A percentile compares a stretch with the other conserved stretches of the same genome.
phyloP scores from a whole-genome alignment of 345 rosid species.

The Eucalyptus erythrocorys region DNA sequence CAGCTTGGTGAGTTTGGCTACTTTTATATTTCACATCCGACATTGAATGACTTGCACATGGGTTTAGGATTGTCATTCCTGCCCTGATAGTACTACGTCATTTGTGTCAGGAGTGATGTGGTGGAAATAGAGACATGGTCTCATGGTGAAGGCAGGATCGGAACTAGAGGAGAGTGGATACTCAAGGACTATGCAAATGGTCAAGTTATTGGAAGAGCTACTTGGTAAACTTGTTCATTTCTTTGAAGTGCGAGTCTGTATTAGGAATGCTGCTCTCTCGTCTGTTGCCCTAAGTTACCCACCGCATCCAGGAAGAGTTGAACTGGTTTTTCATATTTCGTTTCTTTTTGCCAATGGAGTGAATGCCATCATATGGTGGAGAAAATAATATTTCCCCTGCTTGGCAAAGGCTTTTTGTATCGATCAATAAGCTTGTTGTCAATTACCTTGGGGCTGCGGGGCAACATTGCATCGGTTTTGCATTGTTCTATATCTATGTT shows the following conservation, averaged over 20 bases:
- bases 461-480: background rate
- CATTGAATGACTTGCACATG: background rate
- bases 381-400: background rate
- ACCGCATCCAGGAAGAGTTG: background rate
- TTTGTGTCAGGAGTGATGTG: slow-evolving; percentile 70
- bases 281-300: background rate
- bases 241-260: background rate
- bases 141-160: slow-evolving; percentile 83
- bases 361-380: background rate
- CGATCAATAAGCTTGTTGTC: background rate
- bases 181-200: slow-evolving; percentile 51
- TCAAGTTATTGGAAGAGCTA: slow-evolving; percentile 85
- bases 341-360: background rate
- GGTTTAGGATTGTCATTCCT: background rate
- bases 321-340: background rate
- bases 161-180: slow-evolving; percentile 95
- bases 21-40: background rate
- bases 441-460: background rate
- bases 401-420: background rate
- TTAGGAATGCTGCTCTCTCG: background rate
- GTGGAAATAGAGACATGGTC: slow-evolving; percentile 96
- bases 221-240: slow-evolving; percentile 36
- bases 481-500: background rate
- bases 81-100: background rate
- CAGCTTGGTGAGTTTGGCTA: slow-evolving; percentile 62